Base-by-base conservation (phyloP, 139 green algal species). In the Closterium sp. region DNA sequence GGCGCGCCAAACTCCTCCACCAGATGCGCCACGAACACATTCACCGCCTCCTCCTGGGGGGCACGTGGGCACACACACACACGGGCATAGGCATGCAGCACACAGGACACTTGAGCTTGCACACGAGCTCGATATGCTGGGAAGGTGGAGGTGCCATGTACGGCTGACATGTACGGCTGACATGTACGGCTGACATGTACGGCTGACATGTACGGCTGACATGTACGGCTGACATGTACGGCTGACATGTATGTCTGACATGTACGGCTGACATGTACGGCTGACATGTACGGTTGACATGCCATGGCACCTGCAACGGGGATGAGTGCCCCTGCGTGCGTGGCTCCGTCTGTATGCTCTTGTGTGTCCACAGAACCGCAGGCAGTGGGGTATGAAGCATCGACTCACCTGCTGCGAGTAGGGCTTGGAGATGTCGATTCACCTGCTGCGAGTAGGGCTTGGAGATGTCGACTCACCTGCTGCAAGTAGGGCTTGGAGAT, bases 1-100 rank as follows among this genome's bases (percentile, higher is more conserved):
- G 90, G 90, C 1, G 85, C 90, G 0, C 90, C 90, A n/a, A 85
- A 93, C 90, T 93, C 90, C 21, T 90, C 84, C 34, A 90, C 90
- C 33, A 93, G 87, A 43, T 93, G 90, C 25, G 35, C 10, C 31
- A 93, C 90, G 34, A 93, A 85, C 34, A 19, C 23, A 28, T 93
- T n/a, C 64, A 86, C 90, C 25, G 64, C 90, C 34, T 89, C 89
- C 32, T 69, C 85, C 89, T 91, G 64, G 5, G 7, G 1, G 43
- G 43, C 43, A 69, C 9, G 23, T 28, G 43, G 34, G 43, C 38
- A 66, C 38, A 66, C 38, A 9, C 4, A 66, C 4, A 66, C 9
- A 69, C 43, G 23, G 43, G 43, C 10, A 69, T 16, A 69, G 21
- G 43, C 43, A 69, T 69, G 8, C 7, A 69, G 10, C 43, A 69